phyloP scores from a whole-genome alignment of 1,284 basidiomycete genomes.

The Rhodotorula sp. region DNA sequence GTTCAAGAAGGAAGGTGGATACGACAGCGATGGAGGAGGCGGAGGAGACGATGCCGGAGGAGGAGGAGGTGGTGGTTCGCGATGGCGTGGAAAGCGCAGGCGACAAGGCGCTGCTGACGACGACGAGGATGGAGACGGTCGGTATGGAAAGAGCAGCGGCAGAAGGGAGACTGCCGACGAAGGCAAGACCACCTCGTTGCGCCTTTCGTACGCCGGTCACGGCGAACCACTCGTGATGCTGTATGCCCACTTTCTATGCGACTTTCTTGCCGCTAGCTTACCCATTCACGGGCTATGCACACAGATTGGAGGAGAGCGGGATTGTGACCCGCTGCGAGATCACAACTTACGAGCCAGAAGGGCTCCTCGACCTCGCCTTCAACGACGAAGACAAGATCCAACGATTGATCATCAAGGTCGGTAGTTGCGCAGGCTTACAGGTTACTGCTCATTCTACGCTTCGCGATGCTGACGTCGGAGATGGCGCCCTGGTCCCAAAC shows the following conservation, averaged over 20 bases:
- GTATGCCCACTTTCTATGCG: slow-evolving; percentile 55
- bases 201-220: slow-evolving; percentile 73
- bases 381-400: slow-evolving; percentile 66
- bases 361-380: slow-evolving; percentile 73
- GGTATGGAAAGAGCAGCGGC: slow-evolving; percentile 13
- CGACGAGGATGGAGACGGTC: slow-evolving; percentile 11
- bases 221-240: slow-evolving; percentile 80
- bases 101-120: slow-evolving; percentile 31
- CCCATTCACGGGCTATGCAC: background rate
- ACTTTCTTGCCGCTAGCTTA: background rate
- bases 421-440: slow-evolving; percentile 4
- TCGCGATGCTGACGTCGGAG: background rate
- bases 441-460: too few species aligned
- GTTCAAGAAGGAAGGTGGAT: slow-evolving; percentile 27
- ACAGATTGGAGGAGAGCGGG: slow-evolving; percentile 77
- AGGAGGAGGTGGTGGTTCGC: background rate
- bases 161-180: slow-evolving; percentile 35
- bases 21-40: background rate
- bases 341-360: slow-evolving; percentile 78
- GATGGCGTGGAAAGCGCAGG: slow-evolving; percentile 7
- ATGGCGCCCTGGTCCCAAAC: background rate
- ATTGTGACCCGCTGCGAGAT: slow-evolving; percentile 87
- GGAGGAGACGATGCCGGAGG: slow-evolving; percentile 8
- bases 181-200: slow-evolving; percentile 64
- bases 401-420: slow-evolving; percentile 81